Base-by-base conservation (phyloP, 768 basidiomycete genomes). In the Tulasnella sp. region DNA sequence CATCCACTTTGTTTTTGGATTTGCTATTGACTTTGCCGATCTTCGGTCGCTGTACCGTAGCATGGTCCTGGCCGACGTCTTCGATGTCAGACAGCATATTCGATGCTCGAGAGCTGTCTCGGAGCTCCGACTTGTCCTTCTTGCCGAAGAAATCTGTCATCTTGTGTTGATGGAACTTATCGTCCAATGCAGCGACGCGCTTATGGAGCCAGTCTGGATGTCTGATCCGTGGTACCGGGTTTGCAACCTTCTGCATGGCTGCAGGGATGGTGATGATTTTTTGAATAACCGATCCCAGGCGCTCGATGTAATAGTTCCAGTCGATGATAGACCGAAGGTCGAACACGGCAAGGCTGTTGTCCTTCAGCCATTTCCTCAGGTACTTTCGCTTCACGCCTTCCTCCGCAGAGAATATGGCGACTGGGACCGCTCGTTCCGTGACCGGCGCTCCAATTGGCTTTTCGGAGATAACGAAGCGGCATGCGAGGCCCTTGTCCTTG, bases 241-340 rank as follows among this genome's bases (percentile, higher is more conserved):
- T 99, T 3, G 89, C 71, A 49, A 99, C 87, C 65, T 94, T 94
- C 69, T 99, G 96, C 80, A 99, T 87, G 0, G 96, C 96, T 5
- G 96, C 96, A 7, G 96, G 96, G 65, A 99, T 99, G 1, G 96
- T 99, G 72, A 99, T 98, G 57, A 99, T 75, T 66, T 99, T 99
- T 72, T 99, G 96, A 60, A 99, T 92, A 64, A 99, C 96, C 1
- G 92, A 96, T 4, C 96, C 96, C 22, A 99, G 72, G 17, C 96
- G 85, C 67, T 98, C 96, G 66, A 97, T 93, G 73, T 99, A 99
- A 71, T 99, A 99, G 30, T 83, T 80, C 96, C 96, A 99, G 69
- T 99, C 96, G 61, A 99, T 77, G 64, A 99, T 96, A 17, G 87
- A 83, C 17, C 96, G 85, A 44, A 99, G 74, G 54, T 98, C 94